Evolutionary conservation across 2,329 filamentous ascomycete species (phyloP).

Genomic region (Piedraia hortae): DNA sequence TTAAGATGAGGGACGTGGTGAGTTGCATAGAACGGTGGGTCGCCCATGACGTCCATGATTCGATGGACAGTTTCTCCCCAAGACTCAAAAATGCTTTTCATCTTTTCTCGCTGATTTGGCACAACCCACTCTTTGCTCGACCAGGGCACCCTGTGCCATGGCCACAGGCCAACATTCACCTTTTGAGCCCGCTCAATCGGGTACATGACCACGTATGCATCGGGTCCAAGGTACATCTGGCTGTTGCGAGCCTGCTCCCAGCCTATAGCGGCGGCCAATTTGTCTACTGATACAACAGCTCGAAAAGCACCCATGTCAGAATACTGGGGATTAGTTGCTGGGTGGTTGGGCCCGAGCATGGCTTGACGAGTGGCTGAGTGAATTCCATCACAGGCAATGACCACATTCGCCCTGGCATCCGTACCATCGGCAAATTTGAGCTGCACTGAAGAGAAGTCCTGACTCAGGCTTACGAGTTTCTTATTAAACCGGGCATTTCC

Average conservation of each 20-base stretch:
- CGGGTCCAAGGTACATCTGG: slow-evolving; percentile 18
- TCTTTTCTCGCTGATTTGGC: slow-evolving; percentile 15
- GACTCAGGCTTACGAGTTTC: slow-evolving; percentile 6
- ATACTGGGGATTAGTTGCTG: slow-evolving; percentile 22
- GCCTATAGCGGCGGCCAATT: slow-evolving; percentile 15
- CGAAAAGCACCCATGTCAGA: slow-evolving; percentile 32
- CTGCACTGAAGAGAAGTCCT: slow-evolving; percentile 6
- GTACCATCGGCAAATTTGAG: slow-evolving; percentile 20
- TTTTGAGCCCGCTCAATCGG: slow-evolving; percentile 28
- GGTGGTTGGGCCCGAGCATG: slow-evolving; percentile 22
- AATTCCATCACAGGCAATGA: slow-evolving; percentile 37
- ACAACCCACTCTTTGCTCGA: slow-evolving; percentile 15
- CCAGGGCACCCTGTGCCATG: slow-evolving; percentile 15
- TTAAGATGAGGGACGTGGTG: too few species aligned
- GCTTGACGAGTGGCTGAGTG: slow-evolving; percentile 26
- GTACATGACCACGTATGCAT: slow-evolving; percentile 32
- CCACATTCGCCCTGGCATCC: slow-evolving; percentile 17
- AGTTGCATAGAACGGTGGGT: slow-evolving; percentile 21
- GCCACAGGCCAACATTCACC: slow-evolving; percentile 28
- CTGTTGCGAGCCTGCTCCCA: slow-evolving; percentile 6
- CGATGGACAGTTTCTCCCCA: slow-evolving; percentile 17
- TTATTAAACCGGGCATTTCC: slow-evolving; percentile 5
- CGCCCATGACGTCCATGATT: slow-evolving; percentile 15
- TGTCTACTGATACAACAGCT: slow-evolving; percentile 29
- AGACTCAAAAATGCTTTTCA: slow-evolving; percentile 14